Conservation (phyloP, 768 basidiomycete genomes). For the Boletus pseudo-olivaceus region DNA sequence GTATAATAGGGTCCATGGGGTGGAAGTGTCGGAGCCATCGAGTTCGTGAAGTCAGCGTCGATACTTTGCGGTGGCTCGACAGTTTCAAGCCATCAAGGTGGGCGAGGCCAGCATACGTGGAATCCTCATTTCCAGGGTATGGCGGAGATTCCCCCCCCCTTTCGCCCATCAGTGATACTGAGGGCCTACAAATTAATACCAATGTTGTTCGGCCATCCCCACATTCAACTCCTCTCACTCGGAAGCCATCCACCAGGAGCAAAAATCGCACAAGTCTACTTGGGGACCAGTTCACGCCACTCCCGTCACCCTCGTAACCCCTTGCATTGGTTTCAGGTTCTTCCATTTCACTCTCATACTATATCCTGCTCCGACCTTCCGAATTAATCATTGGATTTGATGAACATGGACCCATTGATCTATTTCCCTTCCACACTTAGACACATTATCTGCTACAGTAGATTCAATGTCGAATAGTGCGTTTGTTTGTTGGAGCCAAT, state of each 20-base stretch:
- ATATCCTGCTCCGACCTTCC: not conserved
- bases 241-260: conserved; percentile 58
- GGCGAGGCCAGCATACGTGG: conserved; percentile 39
- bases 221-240: conserved; percentile 55
- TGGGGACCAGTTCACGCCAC: conserved; percentile 25
- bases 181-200: conserved; percentile 36
- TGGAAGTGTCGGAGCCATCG: conserved; percentile 61
- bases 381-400: not conserved
- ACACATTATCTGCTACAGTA: conserved; percentile 7
- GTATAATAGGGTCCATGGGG: conserved; percentile 40
- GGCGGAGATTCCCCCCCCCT: conserved; percentile 21
- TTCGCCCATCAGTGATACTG: conserved; percentile 31
- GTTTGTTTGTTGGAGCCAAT: not conserved
- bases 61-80: conserved; percentile 68
- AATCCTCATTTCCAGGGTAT: conserved; percentile 35
- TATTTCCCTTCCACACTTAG: not conserved
- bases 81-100: conserved; percentile 57
- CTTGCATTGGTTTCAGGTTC: not conserved
- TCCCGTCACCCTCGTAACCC: conserved; percentile 14
- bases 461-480: not conserved
- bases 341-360: conserved; percentile 2
- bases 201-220: conserved; percentile 29
- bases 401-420: not conserved
- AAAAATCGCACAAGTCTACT: conserved; percentile 51
- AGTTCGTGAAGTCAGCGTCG: conserved; percentile 58